Evolutionary conservation across 2,329 filamentous ascomycete genomes (phyloP), one percentile per base, ranked within the genome.

Genomic region (Penicillium sumatraense): DNA sequence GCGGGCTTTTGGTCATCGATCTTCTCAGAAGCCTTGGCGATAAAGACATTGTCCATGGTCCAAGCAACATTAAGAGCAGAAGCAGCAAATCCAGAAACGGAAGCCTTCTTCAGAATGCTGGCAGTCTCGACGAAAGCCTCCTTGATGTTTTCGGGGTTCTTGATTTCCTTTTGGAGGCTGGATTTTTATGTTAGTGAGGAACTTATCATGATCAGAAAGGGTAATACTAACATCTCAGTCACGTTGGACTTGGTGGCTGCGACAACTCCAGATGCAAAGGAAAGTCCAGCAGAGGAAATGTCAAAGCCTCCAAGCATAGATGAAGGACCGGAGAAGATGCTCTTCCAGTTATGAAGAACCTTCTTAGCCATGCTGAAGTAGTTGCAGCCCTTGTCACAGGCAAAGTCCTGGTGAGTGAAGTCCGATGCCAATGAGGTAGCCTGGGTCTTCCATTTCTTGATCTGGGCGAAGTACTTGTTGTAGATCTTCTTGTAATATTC

Each of bases 11-110:
- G 7, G 20, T 13, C 31, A 29, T 49, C n/a, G 21, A 49, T 40
- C 6, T 49, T 16, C 4, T 23, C 13, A 7, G 46, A 38, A 3
- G 23, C 46, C 33, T 49, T 49, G 10, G 31, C 46, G 16, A 49
- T 29, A n/a, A 40, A 49, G 9, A 49, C 29, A 7, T 40, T 11
- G 2, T 49, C 46, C 18, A 40, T 20, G 16, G 31, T 5, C 46
- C 46, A 49, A 33, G 20, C 18, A 20, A 14, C 23, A 14, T 49
- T 49, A 23, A 49, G 11, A 24, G 46, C 46, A 49, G 46, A 49
- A 16, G 46, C 21, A 2, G 5, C 14, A n/a, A 49, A 31, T 38
- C 46, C 46, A 40, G 13, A 5, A 5, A 49, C 14, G 13, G 46
- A n/a, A 11, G 46, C 46, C 18, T 38, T 40, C 33, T 49, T 49